Evolutionary conservation across 2,329 filamentous ascomycete species (phyloP), one percentile per base, ranked within the genome.

Genomic region (Proliferodiscus dingleyae): DNA sequence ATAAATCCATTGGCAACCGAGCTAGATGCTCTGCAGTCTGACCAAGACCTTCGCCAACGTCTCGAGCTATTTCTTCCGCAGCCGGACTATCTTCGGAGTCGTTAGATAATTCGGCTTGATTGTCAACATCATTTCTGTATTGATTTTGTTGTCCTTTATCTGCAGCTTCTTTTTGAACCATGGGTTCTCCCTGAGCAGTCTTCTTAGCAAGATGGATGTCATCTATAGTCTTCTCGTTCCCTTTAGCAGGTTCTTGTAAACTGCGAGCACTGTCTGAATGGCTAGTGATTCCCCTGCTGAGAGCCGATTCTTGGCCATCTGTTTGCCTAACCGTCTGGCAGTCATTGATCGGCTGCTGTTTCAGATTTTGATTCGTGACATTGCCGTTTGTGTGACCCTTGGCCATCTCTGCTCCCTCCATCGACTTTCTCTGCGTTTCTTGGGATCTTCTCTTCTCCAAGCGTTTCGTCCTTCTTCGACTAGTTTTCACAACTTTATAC

Each of bases 1-100:
- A 71, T 2, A 85, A 61, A 54, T 83, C 74, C 52, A 83, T 75
- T 0, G 83, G 83, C 0, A 78, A 75, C 49, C 54, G 50, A 23
- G 55, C 54, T 23, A 63, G 50, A 4, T 55, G 47, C 38, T 56
- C 57, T 2, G 55, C 58, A 15, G 60, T 57, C 40, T 59, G 49
- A 2, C 58, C 60, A 22, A 64, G 30, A 4, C 60, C 59, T 13
- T 50, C 47, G 2, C 56, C 57, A 6, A 62, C 47, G 24, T 62
- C 52, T 22, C 52, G 47, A 9, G 55, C 57, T 15, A 61, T 40
- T 40, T 61, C 58, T 32, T 55, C 50, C n/a, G n/a, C n/a, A 5
- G 52, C 56, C 18, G 41, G 41, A 26, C 53, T 57, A 1, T 53
- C 43, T 6, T 51, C 49, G 0, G 55, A 50, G 22, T 61, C 55